Evolutionary conservation across 2,329 filamentous ascomycete species (phyloP).

Genomic region (Endocalyx cinctus): DNA sequence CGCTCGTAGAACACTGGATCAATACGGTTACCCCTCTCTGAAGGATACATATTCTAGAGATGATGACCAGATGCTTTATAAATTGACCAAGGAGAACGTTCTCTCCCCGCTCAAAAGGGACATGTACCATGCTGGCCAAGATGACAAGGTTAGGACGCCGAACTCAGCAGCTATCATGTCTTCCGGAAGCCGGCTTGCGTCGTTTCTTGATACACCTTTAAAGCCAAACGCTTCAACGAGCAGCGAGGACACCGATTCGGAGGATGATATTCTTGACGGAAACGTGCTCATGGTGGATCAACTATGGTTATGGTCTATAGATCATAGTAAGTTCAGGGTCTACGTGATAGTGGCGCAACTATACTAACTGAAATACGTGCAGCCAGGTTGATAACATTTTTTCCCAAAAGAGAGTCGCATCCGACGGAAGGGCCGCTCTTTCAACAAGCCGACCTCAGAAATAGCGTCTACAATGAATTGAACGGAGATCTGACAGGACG

Average conservation of each 20-base stretch:
- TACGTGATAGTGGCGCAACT: neutral
- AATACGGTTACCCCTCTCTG: slow-evolving; percentile 59
- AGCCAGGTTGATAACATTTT: slow-evolving; percentile 52
- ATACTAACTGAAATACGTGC: neutral
- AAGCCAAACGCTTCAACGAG: slow-evolving; percentile 9
- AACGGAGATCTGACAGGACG: slow-evolving; percentile 60
- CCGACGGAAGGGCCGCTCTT: slow-evolving; percentile 51
- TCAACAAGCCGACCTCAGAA: slow-evolving; percentile 57
- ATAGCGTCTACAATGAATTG: slow-evolving; percentile 61
- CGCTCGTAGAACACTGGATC: slow-evolving; percentile 57
- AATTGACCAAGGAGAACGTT: slow-evolving; percentile 50
- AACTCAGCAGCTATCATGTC: slow-evolving; percentile 16
- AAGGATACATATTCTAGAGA: slow-evolving; percentile 57
- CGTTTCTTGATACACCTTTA: slow-evolving; percentile 11
- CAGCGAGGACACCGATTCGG: slow-evolving; percentile 28
- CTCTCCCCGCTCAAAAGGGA: slow-evolving; percentile 17
- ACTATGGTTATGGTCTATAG: slow-evolving; percentile 58
- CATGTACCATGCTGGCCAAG: slow-evolving; percentile 17
- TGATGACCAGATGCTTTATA: slow-evolving; percentile 65
- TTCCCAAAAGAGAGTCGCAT: slow-evolving; percentile 50
- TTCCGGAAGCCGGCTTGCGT: slow-evolving; percentile 16
- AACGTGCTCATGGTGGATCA: slow-evolving; percentile 66
- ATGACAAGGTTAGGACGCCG: slow-evolving; percentile 4
- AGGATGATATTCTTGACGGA: slow-evolving; percentile 40
- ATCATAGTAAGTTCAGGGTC: slow-evolving; percentile 39